phyloP scores from a whole-genome alignment of 768 basidiomycete species.

The Neoboletus subvelutipes region DNA sequence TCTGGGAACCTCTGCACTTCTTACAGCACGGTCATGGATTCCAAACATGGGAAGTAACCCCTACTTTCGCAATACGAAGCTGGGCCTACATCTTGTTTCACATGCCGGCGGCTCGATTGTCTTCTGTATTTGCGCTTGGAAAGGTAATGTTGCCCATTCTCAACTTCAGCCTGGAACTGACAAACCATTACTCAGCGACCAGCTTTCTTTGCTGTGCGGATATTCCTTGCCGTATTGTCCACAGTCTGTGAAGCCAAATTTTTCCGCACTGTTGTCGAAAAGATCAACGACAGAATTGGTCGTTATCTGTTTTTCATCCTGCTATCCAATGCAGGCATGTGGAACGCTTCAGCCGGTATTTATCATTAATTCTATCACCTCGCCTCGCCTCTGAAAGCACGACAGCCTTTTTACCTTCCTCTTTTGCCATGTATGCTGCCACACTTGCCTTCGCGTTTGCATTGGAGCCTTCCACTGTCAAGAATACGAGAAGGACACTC shows the following conservation, averaged over 20 bases:
- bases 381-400: conserved; percentile 12
- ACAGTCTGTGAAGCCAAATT: conserved; percentile 78
- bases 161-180: conserved; percentile 9
- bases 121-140: conserved; percentile 56
- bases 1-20: conserved; percentile 98
- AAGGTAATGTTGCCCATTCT: conserved; percentile 55
- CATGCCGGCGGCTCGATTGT: conserved; percentile 60
- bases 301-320: conserved; percentile 92
- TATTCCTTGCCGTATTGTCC: conserved; percentile 71
- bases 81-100: conserved; percentile 93
- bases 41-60: conserved; percentile 98
- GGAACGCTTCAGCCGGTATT: conserved; percentile 82
- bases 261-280: conserved; percentile 77
- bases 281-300: conserved; percentile 85
- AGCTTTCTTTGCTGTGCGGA: conserved; percentile 86
- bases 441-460: conserved; percentile 76
- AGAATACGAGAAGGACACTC: conserved; percentile 56
- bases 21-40: conserved; percentile 84
- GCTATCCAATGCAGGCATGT: conserved; percentile 89
- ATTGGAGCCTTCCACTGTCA: conserved; percentile 54
- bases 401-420: conserved; percentile 89
- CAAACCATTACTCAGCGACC: conserved; percentile 55
- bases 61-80: conserved; percentile 86
- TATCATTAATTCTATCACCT: not conserved
- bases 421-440: conserved; percentile 91